Evolutionary conservation across 2,329 filamentous ascomycete genomes (phyloP).

Genomic region (Microcera coccophila): DNA sequence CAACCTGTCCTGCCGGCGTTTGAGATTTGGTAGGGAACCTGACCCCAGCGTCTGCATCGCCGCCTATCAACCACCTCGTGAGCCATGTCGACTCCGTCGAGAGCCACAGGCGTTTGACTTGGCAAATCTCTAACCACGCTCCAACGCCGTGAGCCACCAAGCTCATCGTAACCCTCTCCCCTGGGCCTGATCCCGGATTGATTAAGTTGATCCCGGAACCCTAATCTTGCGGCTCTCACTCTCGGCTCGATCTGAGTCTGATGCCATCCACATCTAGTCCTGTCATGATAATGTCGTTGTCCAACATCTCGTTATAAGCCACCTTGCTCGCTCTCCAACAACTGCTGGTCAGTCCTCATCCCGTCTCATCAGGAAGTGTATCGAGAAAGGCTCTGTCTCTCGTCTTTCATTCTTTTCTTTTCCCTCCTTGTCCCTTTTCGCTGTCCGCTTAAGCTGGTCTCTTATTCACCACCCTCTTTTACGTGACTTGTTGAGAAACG

Average conservation of each 20-base stretch:
- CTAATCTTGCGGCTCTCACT: slow-evolving; percentile 28
- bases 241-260: slow-evolving; percentile 21
- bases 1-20: slow-evolving; percentile 1
- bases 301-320: slow-evolving; percentile 27
- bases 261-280: slow-evolving; percentile 6
- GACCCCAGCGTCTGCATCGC: neutral
- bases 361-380: slow-evolving; percentile 27
- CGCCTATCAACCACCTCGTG: neutral
- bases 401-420: slow-evolving; percentile 18
- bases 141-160: slow-evolving; percentile 20
- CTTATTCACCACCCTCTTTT: slow-evolving; percentile 27
- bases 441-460: slow-evolving; percentile 25
- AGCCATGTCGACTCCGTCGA: neutral
- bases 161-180: too few relatives aligned
- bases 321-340: slow-evolving; percentile 16
- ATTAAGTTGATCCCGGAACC: slow-evolving; percentile 23
- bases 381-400: slow-evolving; percentile 24
- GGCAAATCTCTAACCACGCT: slow-evolving; percentile 20
- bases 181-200: slow-evolving; percentile 16
- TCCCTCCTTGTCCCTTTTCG: slow-evolving; percentile 16
- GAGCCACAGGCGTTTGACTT: slow-evolving; percentile 24
- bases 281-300: slow-evolving; percentile 17
- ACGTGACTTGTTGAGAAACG: slow-evolving; percentile 3
- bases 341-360: slow-evolving; percentile 24
- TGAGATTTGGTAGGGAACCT: neutral